These are phyloP conservation scores for Rhodocollybia butyracea DNA, from an alignment of 768 basidiomycete genomes.

Conservation along the genomic window DNA sequence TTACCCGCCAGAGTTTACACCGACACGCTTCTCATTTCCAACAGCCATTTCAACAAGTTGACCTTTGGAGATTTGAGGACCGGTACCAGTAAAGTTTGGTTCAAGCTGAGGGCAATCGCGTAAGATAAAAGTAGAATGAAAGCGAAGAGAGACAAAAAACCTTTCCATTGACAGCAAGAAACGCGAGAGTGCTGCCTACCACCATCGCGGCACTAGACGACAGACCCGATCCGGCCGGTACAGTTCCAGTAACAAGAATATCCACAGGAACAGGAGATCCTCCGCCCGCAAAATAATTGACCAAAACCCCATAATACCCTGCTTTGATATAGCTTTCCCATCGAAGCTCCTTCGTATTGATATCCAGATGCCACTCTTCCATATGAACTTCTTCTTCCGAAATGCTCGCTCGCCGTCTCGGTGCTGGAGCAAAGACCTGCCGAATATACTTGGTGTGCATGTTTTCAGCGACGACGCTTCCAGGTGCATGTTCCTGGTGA, in stretches of 20 bases:
- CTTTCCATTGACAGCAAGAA: constrained; percentile 75
- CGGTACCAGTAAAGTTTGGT: constrained; percentile 8
- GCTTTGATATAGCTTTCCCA: constrained; percentile 92
- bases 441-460: constrained; percentile 55
- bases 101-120: constrained; percentile 19
- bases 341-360: constrained; percentile 61
- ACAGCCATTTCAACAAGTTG: constrained; percentile 77
- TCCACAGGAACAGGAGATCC: constrained; percentile 58
- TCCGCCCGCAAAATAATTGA: constrained; percentile 12
- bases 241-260: constrained; percentile 73
- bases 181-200: constrained; percentile 79
- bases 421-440: constrained; percentile 55
- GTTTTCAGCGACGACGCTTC: constrained; percentile 63
- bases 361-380: constrained; percentile 71
- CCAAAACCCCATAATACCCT: constrained; percentile 52
- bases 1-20: constrained; percentile 81
- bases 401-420: constrained; percentile 22
- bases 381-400: constrained; percentile 37
- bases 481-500: constrained; percentile 30
- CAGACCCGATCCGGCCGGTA: constrained; percentile 84
- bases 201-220: constrained; percentile 91
- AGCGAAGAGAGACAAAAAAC: constrained; percentile 22
- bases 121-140: neutral
- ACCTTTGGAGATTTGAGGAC: constrained; percentile 50
- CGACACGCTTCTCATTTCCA: constrained; percentile 82